Conservation (phyloP, 495 filamentous ascomycete genomes). For the Pyrenula massariospora region DNA sequence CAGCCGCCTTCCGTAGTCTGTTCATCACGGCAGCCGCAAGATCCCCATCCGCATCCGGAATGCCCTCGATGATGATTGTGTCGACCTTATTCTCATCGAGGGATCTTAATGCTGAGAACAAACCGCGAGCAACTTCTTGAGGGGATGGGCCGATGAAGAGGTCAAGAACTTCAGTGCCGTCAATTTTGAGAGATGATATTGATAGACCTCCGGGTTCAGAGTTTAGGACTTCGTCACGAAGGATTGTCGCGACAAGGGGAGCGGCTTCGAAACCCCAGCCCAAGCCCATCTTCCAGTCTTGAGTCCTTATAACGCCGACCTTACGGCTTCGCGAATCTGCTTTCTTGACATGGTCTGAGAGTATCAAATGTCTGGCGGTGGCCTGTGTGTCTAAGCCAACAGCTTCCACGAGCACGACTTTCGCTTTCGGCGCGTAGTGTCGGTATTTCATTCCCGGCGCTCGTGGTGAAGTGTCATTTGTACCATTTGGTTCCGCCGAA, state of each 20-base stretch:
- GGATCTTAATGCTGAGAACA: conserved; percentile 79
- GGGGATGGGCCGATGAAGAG: conserved; percentile 55
- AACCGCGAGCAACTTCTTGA: conserved; percentile 63
- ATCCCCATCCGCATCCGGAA: conserved; percentile 60
- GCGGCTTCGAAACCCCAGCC: conserved; percentile 6
- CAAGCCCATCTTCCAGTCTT: conserved; percentile 27
- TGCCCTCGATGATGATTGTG: conserved; percentile 85
- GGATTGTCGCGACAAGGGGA: background rate
- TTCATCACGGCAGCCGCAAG: conserved; percentile 97
- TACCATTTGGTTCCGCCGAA: conserved; percentile 8
- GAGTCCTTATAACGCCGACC: conserved; percentile 36
- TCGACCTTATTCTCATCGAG: conserved; percentile 70
- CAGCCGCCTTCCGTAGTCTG: conserved; percentile 77
- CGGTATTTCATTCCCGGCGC: conserved; percentile 99
- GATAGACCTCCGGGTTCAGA: background rate
- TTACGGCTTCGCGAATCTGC: conserved; percentile 22
- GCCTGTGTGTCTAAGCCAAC: conserved; percentile 6
- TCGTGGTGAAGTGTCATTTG: conserved; percentile 42
- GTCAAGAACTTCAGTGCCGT: conserved; percentile 17
- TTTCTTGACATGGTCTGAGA: conserved; percentile 23
- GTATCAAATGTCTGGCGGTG: conserved; percentile 1
- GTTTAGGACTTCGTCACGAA: background rate
- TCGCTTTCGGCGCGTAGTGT: conserved; percentile 89
- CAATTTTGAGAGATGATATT: background rate
- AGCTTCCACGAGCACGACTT: conserved; percentile 69